Evolutionary conservation across 129 eudicot species (phyloP), one percentile per base, ranked within the genome.

Genomic region (Flaveria trinervia): DNA sequence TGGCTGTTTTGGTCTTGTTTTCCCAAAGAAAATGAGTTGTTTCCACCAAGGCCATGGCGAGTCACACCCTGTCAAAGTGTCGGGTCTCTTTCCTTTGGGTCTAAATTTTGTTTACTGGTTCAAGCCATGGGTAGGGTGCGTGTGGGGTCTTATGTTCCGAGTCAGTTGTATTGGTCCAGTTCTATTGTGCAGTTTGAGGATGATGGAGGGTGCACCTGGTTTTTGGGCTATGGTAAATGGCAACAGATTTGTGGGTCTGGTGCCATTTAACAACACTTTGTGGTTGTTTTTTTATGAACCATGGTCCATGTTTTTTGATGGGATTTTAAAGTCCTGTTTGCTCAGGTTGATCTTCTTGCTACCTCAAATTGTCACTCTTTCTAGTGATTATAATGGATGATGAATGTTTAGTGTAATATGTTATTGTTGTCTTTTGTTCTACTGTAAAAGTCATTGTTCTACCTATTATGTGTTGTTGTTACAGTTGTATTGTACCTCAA

Each of bases 221-320:
- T 81, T 76, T 75, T 82, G 88, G 97, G 84, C 83, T 83, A 70
- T 83, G 94, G 90, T 54, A 80, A 73, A 71, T 84, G 86, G 93
- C 84, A 68, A 44, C 84, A 41, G 50, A 54, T 16, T 72, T 68
- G 55, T 56, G 65, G 3, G 71, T 60, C 54, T 59, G 78, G 68
- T 83, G 92, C 86, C 81, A 77, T 89, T 72, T 57, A 45, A 86
- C 92, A 90, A 70, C 90, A 87, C 79, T 77, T 41, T 67, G 78
- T 71, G 93, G 98, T 83, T 88, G 89, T 88, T 88, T 92, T 90
- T 89, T 90, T 45, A n/a, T 23, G n/a, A 43, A 59, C 90, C 88
- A 75, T 74, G 74, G 77, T 87, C 87, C 81, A 78, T 77, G 68
- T 65, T 88, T 90, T 86, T 84, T 86, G 26, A 71, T 77, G 65